Percentiles rank a stretch among this genome's conserved stretches.
Conservation (phyloP, 148 eudicot species). For the Talinum fruticosum region DNA sequence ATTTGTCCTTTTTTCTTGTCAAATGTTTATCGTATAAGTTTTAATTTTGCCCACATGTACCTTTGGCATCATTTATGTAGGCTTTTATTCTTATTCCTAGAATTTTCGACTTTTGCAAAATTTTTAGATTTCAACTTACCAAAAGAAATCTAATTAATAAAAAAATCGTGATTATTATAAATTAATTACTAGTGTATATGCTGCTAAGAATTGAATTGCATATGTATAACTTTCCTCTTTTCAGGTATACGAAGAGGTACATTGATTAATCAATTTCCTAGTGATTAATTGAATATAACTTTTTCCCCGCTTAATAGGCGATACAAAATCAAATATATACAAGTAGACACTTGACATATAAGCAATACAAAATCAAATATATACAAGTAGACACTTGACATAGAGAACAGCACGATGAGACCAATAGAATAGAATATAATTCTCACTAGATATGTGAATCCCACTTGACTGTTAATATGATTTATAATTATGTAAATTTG, state of each 20-base stretch:
- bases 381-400: too few relatives aligned
- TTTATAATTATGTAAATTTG: neutral
- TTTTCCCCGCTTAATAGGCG: too few relatives aligned
- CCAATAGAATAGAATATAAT: too few relatives aligned
- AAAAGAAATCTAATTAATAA: neutral
- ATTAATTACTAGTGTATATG: neutral
- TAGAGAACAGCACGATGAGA: too few relatives aligned
- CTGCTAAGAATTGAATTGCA: too few relatives aligned
- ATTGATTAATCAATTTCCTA: neutral
- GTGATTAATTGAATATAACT: too few relatives aligned
- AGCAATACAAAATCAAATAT: too few relatives aligned
- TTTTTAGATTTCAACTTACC: neutral
- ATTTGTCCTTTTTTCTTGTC: neutral
- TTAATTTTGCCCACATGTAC: neutral
- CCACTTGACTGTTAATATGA: neutral
- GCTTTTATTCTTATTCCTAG: neutral
- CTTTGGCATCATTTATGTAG: neutral
- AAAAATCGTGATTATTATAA: neutral
- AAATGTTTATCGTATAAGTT: neutral
- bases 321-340: too few relatives aligned
- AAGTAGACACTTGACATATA: too few relatives aligned
- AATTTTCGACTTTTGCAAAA: neutral
- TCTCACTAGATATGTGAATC: too few relatives aligned
- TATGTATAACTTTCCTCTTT: neutral
- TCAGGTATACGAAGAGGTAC: neutral